Percentiles rank a stretch among this genome's conserved stretches.
These are phyloP conservation scores for Penicillium sp. DNA, from an alignment of 2,329 filamentous ascomycete genomes.

Conservation along the genomic window DNA sequence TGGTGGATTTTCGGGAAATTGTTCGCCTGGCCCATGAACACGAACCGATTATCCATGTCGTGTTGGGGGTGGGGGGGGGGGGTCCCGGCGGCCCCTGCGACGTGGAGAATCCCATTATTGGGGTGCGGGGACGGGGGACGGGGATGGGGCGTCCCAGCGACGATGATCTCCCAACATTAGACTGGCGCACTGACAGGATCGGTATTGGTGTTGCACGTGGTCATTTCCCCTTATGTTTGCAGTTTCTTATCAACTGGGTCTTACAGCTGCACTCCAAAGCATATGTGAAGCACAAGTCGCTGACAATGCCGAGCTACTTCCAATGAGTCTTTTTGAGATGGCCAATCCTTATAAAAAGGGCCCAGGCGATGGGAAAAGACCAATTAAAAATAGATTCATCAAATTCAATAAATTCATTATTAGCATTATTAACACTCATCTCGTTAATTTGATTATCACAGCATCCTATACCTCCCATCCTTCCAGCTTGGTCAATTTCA, in stretches of 20 bases:
- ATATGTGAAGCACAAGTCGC: neutral
- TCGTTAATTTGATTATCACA: neutral
- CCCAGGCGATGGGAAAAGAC: neutral
- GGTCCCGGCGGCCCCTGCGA: neutral
- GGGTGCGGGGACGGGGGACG: slow-evolving; percentile 1
- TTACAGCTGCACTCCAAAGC: too few relatives aligned
- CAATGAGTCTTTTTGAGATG: neutral
- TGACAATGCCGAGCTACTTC: neutral
- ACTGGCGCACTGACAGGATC: neutral
- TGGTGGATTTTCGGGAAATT: neutral
- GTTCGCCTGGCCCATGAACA: neutral
- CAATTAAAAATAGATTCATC: too few relatives aligned
- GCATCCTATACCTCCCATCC: neutral
- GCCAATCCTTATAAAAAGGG: neutral
- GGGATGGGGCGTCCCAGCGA: neutral
- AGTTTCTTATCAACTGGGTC: too few relatives aligned
- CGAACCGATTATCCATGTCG: neutral
- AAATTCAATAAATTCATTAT: neutral
- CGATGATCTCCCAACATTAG: neutral
- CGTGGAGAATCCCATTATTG: slow-evolving; percentile 2
- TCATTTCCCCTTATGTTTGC: neutral
- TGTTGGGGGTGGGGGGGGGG: too few relatives aligned
- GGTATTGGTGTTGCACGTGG: neutral
- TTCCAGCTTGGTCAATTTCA: slow-evolving; percentile 14
- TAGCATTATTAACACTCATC: neutral